These are phyloP conservation scores for Mortierella hygrophila DNA, from an alignment of 192 early-diverging fungal genomes.

Conservation along the genomic window DNA sequence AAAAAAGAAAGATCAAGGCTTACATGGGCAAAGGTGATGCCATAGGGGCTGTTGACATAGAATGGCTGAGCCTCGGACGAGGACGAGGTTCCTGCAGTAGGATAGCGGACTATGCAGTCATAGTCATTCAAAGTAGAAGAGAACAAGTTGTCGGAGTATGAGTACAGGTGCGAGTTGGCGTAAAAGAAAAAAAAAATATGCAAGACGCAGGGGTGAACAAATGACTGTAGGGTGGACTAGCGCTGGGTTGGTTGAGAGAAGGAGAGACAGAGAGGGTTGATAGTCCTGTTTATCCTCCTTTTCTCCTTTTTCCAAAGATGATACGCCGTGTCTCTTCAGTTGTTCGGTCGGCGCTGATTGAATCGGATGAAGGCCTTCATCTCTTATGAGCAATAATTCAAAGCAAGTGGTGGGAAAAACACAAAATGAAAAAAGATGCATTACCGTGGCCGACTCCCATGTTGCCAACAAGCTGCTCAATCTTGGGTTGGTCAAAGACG, in stretches of 20 bases:
- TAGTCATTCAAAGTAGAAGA: not conserved
- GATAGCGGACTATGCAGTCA: conserved; percentile 86
- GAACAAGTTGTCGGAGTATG: not conserved
- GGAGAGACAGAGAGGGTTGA: not conserved
- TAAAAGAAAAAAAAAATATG: conserved; percentile 2
- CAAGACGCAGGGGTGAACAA: not conserved
- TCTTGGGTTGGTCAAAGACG: conserved; percentile 86
- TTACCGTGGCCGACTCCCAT: conserved; percentile 97
- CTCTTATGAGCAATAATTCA: not conserved
- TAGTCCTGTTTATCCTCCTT: not conserved
- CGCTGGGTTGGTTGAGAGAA: not conserved
- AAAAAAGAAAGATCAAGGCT: conserved; percentile 10
- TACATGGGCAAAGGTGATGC: conserved; percentile 93
- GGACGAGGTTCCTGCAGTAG: conserved; percentile 97
- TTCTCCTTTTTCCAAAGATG: not conserved
- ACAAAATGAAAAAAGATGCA: conserved; percentile 18
- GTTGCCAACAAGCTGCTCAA: conserved; percentile 81
- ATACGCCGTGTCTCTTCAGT: not conserved
- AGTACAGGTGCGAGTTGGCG: not conserved
- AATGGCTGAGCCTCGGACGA: conserved; percentile 98
- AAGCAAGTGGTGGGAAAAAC: not conserved
- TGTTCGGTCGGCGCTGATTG: not conserved
- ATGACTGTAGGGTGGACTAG: not conserved
- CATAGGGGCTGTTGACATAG: conserved; percentile 99
- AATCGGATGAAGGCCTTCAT: not conserved